Evolutionary conservation across 805 yeast species (phyloP).

Genomic region (Hanseniaspora jakobsenii): DNA sequence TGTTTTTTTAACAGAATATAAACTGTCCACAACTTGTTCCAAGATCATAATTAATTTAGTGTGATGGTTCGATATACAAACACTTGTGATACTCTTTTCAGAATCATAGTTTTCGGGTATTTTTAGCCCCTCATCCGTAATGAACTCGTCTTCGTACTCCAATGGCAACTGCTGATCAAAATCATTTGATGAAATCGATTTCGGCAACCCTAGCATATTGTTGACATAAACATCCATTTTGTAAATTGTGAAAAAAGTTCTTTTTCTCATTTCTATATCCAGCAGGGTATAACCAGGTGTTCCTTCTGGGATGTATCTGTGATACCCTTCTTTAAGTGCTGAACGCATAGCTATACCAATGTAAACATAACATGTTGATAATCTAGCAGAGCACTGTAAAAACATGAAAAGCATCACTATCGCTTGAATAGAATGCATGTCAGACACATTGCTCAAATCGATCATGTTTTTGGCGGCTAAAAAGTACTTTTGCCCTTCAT

Average conservation of each 20-base stretch:
- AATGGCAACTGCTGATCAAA: constrained; percentile 77
- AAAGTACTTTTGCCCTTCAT: constrained; percentile 72
- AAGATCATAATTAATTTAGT: constrained; percentile 61
- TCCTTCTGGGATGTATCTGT: constrained; percentile 50
- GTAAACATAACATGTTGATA: constrained; percentile 82
- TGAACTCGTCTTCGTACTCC: constrained; percentile 76
- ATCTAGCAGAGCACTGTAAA: constrained; percentile 77
- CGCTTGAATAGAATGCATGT: constrained; percentile 71
- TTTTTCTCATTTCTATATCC: constrained; percentile 71
- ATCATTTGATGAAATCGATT: constrained; percentile 63
- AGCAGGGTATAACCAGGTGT: constrained; percentile 42
- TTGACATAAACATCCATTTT: constrained; percentile 86
- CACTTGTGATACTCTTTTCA: constrained; percentile 28
- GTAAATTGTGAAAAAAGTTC: constrained; percentile 78
- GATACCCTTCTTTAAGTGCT: constrained; percentile 75
- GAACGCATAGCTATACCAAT: constrained; percentile 82
- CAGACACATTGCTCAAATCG: constrained; percentile 78
- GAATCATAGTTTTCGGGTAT: constrained; percentile 4
- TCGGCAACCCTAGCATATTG: constrained; percentile 78
- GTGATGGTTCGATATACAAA: constrained; percentile 66
- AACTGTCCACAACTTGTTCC: constrained; percentile 54
- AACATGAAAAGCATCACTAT: constrained; percentile 77
- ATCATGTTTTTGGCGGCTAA: constrained; percentile 74
- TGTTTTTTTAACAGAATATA: constrained; percentile 46
- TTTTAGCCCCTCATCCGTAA: constrained; percentile 45